Conservation (phyloP, 495 filamentous ascomycete species). For the Chaetomium tenue region DNA sequence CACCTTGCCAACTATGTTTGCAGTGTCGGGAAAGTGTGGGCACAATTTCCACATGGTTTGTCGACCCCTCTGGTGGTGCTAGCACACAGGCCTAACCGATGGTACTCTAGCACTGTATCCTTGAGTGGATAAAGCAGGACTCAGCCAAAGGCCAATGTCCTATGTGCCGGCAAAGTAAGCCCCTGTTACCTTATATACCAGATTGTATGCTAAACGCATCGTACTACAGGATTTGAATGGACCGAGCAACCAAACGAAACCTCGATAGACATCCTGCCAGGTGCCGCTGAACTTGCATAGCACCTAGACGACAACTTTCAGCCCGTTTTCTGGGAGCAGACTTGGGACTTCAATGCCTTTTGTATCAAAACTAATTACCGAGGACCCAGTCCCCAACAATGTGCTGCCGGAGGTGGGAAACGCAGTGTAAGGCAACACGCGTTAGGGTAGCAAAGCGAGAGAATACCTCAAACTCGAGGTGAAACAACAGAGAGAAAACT, state of each 20-base stretch:
- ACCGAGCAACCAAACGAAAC: constrained; percentile 35
- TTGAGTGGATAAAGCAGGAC: constrained; percentile 94
- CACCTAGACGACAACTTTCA: neutral
- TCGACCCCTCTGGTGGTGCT: neutral
- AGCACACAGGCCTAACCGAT: neutral
- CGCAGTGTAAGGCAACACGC: too few relatives aligned
- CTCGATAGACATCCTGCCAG: constrained; percentile 24
- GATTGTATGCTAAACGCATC: constrained; percentile 3
- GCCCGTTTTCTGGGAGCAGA: neutral
- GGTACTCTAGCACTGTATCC: constrained; percentile 75
- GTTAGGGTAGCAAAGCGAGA: too few relatives aligned
- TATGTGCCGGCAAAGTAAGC: constrained; percentile 94
- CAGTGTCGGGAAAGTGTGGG: constrained; percentile 92
- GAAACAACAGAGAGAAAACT: too few relatives aligned
- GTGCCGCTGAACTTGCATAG: neutral
- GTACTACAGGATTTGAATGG: constrained; percentile 65
- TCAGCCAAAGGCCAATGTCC: constrained; percentile 91
- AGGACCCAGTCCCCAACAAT: too few relatives aligned
- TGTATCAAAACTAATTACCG: too few relatives aligned
- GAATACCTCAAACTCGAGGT: neutral
- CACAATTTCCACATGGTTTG: constrained; percentile 96
- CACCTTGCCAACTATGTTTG: constrained; percentile 10
- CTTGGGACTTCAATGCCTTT: too few relatives aligned
- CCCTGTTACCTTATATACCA: neutral
- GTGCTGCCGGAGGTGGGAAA: too few relatives aligned